Evolutionary conservation across 2,329 filamentous ascomycete genomes (phyloP).

Genomic region (Aspergillus aculeatus): DNA sequence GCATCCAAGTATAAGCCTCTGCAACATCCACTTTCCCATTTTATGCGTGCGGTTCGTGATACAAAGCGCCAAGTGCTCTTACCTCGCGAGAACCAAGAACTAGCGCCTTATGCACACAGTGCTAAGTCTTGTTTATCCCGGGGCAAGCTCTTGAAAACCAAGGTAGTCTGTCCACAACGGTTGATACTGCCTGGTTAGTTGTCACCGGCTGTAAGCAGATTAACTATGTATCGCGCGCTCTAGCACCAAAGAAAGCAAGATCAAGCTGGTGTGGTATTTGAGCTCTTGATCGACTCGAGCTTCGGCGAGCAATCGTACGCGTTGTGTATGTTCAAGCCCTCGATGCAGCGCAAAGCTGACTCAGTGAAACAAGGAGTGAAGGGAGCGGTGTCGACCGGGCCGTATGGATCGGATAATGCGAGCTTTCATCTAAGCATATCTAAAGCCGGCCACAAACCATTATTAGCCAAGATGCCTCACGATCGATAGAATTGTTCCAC

Average conservation of each 20-base stretch:
- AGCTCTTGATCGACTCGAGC: conserved; percentile 6
- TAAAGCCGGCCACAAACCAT: conserved; percentile 1
- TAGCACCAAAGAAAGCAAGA: neutral
- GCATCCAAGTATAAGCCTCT: conserved; percentile 16
- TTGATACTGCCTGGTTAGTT: neutral
- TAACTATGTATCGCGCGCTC: neutral
- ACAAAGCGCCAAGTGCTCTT: conserved; percentile 8
- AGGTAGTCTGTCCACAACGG: neutral
- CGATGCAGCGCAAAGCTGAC: conserved; percentile 1
- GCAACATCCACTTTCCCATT: neutral
- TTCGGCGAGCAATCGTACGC: conserved; percentile 2
- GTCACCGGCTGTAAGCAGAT: neutral
- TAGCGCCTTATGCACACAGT: neutral
- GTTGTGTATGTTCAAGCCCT: neutral
- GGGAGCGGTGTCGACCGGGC: conserved; percentile 2
- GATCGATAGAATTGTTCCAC: conserved; percentile 1
- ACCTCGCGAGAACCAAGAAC: conserved; percentile 8
- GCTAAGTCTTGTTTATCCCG: neutral
- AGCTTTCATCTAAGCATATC: conserved; percentile 15
- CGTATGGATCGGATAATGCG: neutral
- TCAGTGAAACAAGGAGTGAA: conserved; percentile 19
- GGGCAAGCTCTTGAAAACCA: neutral
- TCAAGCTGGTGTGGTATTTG: neutral
- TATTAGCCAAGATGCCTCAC: conserved; percentile 11
- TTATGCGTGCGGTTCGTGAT: neutral